A percentile compares a stretch with the other conserved stretches of the same genome.
These are phyloP conservation scores for Phytophthora fragariae DNA, from an alignment of 352 stramenopile species.

Conservation along the genomic window DNA sequence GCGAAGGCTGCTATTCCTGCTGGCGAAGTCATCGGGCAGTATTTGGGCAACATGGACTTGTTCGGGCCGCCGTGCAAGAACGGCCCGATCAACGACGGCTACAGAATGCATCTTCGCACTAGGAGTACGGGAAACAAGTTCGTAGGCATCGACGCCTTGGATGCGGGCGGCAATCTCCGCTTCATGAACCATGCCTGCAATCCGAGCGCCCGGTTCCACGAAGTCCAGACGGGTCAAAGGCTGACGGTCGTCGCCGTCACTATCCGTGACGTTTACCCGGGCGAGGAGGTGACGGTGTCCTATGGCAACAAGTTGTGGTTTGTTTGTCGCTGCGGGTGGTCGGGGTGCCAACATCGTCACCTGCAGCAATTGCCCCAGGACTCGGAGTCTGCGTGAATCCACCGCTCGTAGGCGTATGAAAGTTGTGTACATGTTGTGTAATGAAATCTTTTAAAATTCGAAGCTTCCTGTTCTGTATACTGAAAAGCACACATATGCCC, in stretches of 20 bases:
- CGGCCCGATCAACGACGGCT: background rate
- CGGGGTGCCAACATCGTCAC: constrained; percentile 5
- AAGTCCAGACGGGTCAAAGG: background rate
- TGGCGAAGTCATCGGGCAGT: constrained; percentile 1
- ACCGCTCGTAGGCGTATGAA: background rate
- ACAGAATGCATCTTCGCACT: background rate
- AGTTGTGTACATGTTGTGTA: background rate
- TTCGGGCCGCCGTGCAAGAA: constrained; percentile 3
- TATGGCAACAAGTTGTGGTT: constrained; percentile 3
- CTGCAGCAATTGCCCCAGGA: background rate
- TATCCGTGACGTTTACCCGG: background rate
- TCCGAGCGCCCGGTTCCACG: no score
- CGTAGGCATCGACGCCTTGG: background rate
- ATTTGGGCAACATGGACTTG: background rate
- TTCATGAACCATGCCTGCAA: no score
- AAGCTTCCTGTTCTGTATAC: background rate
- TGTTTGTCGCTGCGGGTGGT: constrained; percentile 5
- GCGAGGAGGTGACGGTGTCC: constrained; percentile 1
- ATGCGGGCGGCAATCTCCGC: no score
- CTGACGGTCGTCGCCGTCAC: constrained; percentile 1
- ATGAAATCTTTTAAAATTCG: constrained; percentile 1
- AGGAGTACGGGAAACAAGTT: background rate
- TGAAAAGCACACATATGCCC: background rate
- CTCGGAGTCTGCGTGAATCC: background rate
- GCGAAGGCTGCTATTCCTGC: background rate